Base-by-base conservation (phyloP, 2,329 filamentous ascomycete species). In the Xylaria sp. region DNA sequence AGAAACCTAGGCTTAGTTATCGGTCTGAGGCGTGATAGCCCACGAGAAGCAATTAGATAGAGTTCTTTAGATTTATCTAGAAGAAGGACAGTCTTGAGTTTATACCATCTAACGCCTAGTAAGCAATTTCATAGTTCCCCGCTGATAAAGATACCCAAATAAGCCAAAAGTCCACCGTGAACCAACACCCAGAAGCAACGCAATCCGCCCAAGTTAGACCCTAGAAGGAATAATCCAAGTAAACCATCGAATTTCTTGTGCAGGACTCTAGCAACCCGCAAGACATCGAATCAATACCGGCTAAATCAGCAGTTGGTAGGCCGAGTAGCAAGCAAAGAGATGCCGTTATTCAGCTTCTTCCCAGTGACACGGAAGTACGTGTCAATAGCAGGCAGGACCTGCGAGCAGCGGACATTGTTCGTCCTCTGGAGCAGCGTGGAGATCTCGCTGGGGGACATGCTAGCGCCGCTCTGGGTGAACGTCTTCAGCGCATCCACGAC, bases 311-410 rank as follows among this genome's bases (percentile, higher is more conserved):
- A 64, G 51, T 65, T 65, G 13, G 27, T 51, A 23, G 62, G 62
- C 3, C 59, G 54, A 0, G 49, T 54, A 13, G 62, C 62, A 9
- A 60, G 17, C 27, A 51, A 21, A 17, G 37, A 25, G 29, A 25
- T 38, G 8, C 62, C 60, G 11, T 56, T 65, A 2, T 60, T 23
- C 23, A 63, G 51, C 19, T 35, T 49, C 37, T 58, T 52, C 5
- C 44, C 54, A 19, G 54, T 33, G 48, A 62, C 62, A 4, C 27
- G 41, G 55, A 66, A 66, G 41, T 66, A 66, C 3, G 38, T 49
- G 33, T 66, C 63, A 17, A 66, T 66, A 29, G 63, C 60, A 3
- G 63, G 63, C 4, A 66, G 54, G 9, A 66, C 63, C 21, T 49
- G 6, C 2, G n/a, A 17, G 23, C 63, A 66, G 7, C 63, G 57